Base-by-base conservation (phyloP, 495 filamentous ascomycete species). In the Aspergillus indologenus region DNA sequence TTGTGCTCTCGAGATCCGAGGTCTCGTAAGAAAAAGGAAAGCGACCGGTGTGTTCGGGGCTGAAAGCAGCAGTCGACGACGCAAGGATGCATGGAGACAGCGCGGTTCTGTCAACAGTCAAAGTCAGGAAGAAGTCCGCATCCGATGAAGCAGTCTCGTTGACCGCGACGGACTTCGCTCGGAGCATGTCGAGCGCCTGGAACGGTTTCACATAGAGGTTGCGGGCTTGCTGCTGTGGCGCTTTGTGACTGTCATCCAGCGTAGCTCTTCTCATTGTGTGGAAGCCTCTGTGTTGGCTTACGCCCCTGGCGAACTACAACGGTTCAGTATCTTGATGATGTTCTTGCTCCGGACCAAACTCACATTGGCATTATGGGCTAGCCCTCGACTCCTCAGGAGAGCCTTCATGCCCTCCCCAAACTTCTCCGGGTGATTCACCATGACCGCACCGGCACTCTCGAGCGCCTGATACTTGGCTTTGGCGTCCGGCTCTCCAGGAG, bases 341-440 rank as follows among this genome's bases (percentile, higher is more conserved):
- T 2, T 5, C 1, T 11, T 9, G 14, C 4, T 7, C 31, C 14
- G 3, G 14, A 49, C 19, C 7, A 52, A 21, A 66, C 75, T 66
- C 40, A 79, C 73, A 9, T 43, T 61, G 48, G 65, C 42, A n/a
- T 68, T 61, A 22, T 63, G 57, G 11, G 46, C 65, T 43, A 53
- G 62, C 24, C 46, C 69, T 51, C 65, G 62, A 23, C 56, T 65
- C 12, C 64, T 68, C 14, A 90, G 71, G 1, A 88, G 70, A 11
- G 71, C 71, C 68, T 84, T 87, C 79, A 96, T 87, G 0, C 81
- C 83, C 17, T 81, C 77, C 0, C 91, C 91, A 62, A 96, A 92
- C 56, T 90, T 83, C 53, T 87, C 84, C 0, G 91, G 91, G 67
- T 96, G 90, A 58, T 89, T 84, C 9, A 92, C 87, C 71, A 95